Evolutionary conservation across 148 eudicot species (phyloP).

Genomic region (Spergularia bocconei): DNA sequence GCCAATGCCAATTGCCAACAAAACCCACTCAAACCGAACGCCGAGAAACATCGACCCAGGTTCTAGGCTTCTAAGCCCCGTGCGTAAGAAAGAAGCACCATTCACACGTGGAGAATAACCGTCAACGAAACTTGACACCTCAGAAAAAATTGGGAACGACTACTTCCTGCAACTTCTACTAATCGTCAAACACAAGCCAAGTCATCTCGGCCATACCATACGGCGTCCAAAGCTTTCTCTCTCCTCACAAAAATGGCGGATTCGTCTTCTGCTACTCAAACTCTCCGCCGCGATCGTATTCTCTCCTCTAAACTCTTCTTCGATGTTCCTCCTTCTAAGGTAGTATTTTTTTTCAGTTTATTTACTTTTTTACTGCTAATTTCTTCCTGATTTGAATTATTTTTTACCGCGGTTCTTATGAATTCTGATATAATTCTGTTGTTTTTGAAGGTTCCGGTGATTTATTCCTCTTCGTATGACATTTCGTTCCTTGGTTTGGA

Average conservation of each 20-base stretch:
- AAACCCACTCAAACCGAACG: too few species aligned
- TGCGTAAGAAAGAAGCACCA: too few species aligned
- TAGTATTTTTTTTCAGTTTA: conserved; percentile 12
- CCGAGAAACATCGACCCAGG: too few species aligned
- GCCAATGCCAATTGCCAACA: too few species aligned
- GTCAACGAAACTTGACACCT: too few species aligned
- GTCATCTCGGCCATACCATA: too few species aligned
- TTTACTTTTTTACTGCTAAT: not conserved
- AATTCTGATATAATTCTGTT: not conserved
- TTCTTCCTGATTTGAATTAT: not conserved
- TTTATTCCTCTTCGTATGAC: conserved; percentile 77
- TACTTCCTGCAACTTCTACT: too few species aligned
- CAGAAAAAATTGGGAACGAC: too few species aligned
- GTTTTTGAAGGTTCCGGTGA: conserved; percentile 62
- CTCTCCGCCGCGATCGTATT: conserved; percentile 61
- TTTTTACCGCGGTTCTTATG: not conserved
- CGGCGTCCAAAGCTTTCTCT: not conserved
- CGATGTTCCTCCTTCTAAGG: conserved; percentile 71
- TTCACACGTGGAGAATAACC: too few species aligned
- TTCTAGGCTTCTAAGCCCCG: too few species aligned
- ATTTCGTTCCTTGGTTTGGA: conserved; percentile 83
- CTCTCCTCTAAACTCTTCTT: conserved; percentile 79
- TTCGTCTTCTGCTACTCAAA: conserved; percentile 20
- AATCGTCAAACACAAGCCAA: too few species aligned
- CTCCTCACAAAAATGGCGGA: conserved; percentile 31